Conservation (phyloP, 73 alveolate genomes). For the Tetrahymena elliotti region DNA sequence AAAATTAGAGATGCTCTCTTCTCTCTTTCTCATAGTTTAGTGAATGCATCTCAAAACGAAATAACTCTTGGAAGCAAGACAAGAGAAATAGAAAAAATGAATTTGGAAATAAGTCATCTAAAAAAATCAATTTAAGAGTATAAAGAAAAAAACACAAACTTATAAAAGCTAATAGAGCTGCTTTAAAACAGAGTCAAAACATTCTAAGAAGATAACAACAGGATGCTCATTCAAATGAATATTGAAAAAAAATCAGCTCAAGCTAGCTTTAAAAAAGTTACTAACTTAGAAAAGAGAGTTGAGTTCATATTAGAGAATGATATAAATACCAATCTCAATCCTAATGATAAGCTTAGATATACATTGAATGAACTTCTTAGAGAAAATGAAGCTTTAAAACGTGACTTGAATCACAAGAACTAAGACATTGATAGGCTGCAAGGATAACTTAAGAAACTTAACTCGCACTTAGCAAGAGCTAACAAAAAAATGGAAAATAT, state of each 20-base stretch:
- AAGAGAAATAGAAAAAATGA: slow-evolving; percentile 34
- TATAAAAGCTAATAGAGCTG: slow-evolving; percentile 12
- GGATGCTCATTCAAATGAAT: slow-evolving; percentile 7
- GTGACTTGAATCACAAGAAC: slow-evolving; percentile 31
- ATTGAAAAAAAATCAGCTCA: slow-evolving; percentile 15
- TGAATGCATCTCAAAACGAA: slow-evolving; percentile 22
- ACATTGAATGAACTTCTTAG: slow-evolving; percentile 22
- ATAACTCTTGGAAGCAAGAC: slow-evolving; percentile 13
- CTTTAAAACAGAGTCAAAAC: slow-evolving; percentile 5
- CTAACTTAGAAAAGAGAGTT: slow-evolving; percentile 31
- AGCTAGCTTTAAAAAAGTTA: neutral
- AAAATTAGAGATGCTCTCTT: neutral
- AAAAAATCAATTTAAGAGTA: slow-evolving; percentile 10
- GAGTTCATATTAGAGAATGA: slow-evolving; percentile 33
- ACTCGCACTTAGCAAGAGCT: neutral
- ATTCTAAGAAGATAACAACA: slow-evolving; percentile 24
- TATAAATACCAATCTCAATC: slow-evolving; percentile 19
- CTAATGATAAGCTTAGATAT: slow-evolving; percentile 32
- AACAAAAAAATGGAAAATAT: slow-evolving; percentile 32
- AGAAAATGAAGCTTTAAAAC: slow-evolving; percentile 31
- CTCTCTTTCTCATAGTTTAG: neutral
- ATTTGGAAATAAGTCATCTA: neutral
- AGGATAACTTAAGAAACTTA: slow-evolving; percentile 20
- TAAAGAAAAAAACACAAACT: slow-evolving; percentile 8
- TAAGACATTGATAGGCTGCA: slow-evolving; percentile 29